Base-by-base conservation (phyloP, 2,329 filamentous ascomycete genomes). In the Talaromyces sp. region DNA sequence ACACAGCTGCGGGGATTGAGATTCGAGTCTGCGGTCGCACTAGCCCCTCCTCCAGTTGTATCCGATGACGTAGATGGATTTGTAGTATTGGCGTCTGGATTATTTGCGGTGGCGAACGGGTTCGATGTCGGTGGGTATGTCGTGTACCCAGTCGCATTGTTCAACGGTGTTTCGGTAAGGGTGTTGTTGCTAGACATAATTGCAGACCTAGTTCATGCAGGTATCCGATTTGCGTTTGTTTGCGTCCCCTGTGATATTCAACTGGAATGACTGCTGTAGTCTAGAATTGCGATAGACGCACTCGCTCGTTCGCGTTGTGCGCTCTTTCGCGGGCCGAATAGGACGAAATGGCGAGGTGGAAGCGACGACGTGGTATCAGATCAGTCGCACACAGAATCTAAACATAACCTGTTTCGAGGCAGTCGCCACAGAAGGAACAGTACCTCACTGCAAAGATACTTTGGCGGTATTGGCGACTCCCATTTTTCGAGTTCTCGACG, bases 1-100 rank as follows among this genome's bases (percentile, higher is more conserved):
- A 81, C 72, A 71, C 80, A 82, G 68, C 80, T 82, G 65, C 80
- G 77, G 27, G 74, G 72, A 69, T 76, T 79, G 29, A 72, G 69
- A 43, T 67, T 70, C 58, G 58, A 60, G 27, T 60, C 58, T 38
- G 31, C 53, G 10, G 27, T 29, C 8, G 40, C 10, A 31, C 40
- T 22, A n/a, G 31, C 31, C 19, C 13, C n/a, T 38, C 25, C 49
- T 38, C 25, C 49, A n/a, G 27, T 53, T 25, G 31, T 53, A 53
- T 56, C 53, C 29, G 53, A 56, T 22, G 19, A 56, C 31, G 53
- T 22, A 22, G 53, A 36, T 22, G 31, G 31, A 25, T 38, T 56
- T 36, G 29, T 15, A 7, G 27, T 7, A 36, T 36, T 56, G 15
- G 4, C 17, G 11, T 36, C 31, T 56, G 19, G n/a, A 15, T 56